Percentiles rank a stretch among this genome's conserved stretches.
Evolutionary conservation across 179 eudicot species (phyloP).

Genomic region (Nepenthes alata): DNA sequence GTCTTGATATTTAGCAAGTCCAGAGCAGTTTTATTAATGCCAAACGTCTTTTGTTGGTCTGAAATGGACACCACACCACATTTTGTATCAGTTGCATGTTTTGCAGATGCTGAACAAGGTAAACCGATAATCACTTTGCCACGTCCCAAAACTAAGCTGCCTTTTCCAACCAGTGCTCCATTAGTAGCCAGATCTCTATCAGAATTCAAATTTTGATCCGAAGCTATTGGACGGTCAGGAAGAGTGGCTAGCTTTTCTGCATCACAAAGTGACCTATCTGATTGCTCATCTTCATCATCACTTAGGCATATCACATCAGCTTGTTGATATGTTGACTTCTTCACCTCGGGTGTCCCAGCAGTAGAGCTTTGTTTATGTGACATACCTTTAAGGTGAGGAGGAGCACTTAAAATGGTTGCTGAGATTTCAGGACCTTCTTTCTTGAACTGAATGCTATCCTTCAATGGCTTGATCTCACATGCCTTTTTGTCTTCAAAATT

Average conservation of each 20-base stretch:
- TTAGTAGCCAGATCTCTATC: conserved; percentile 12
- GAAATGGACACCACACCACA: conserved; percentile 20
- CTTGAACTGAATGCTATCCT: conserved; percentile 10
- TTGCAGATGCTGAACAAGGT: conserved; percentile 26
- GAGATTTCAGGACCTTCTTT: conserved; percentile 17
- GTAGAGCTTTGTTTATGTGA: conserved; percentile 12
- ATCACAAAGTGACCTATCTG: conserved; percentile 19
- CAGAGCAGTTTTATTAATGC: conserved; percentile 19
- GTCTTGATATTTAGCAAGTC: conserved; percentile 20
- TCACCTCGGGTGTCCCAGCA: conserved; percentile 17
- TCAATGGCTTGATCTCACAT: conserved; percentile 21
- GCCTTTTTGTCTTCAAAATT: conserved; percentile 27
- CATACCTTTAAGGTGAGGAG: conserved; percentile 11
- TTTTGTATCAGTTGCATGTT: conserved; percentile 24
- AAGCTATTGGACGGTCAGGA: conserved; percentile 14
- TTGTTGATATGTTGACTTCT: conserved; percentile 25
- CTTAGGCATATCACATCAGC: conserved; percentile 58
- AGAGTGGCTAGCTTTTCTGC: conserved; percentile 13
- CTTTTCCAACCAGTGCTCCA: conserved; percentile 31
- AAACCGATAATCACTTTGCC: conserved; percentile 22
- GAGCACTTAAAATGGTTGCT: conserved; percentile 8
- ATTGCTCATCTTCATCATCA: conserved; percentile 71
- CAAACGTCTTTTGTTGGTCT: conserved; percentile 22
- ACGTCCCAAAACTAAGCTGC: conserved; percentile 15
- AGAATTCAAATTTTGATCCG: conserved; percentile 4